phyloP scores from a whole-genome alignment of 257 asterid genomes.

The Nicotiana sylvestris region DNA sequence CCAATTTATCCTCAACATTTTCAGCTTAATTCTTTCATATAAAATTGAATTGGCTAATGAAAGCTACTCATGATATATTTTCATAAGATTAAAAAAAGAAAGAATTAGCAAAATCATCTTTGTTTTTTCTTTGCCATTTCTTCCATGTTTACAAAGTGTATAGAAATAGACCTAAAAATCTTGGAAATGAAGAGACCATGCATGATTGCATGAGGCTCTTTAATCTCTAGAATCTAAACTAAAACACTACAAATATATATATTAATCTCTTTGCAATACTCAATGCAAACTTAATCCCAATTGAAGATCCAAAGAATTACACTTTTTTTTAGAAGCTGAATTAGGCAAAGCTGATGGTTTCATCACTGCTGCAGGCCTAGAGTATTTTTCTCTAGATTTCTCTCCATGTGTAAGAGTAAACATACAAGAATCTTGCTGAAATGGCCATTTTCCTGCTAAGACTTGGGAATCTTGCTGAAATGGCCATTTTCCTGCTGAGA shows the following conservation, averaged over 20 bases:
- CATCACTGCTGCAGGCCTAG: conserved; percentile 13
- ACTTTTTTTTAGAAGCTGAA: conserved; percentile 29
- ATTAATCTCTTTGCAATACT: conserved; percentile 19
- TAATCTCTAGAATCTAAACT: neutral
- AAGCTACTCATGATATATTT: neutral
- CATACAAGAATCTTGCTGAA: conserved; percentile 26
- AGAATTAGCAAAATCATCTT: neutral
- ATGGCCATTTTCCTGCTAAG: conserved; percentile 9
- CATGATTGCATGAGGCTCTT: neutral
- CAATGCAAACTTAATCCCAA: conserved; percentile 59
- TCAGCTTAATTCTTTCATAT: neutral
- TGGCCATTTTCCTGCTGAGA: conserved; percentile 7
- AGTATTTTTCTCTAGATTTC: conserved; percentile 19
- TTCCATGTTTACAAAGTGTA: neutral
- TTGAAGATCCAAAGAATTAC: conserved; percentile 61
- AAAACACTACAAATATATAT: neutral
- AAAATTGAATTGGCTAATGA: neutral
- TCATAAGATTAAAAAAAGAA: neutral
- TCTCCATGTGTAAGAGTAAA: conserved; percentile 43
- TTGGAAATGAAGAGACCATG: neutral
- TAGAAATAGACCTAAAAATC: neutral
- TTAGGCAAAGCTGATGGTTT: conserved; percentile 20
- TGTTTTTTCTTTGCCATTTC: neutral
- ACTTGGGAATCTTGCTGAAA: conserved; percentile 18
- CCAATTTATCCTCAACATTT: neutral